Evolutionary conservation across 176 grass and related monocot genomes (phyloP), one percentile per base, ranked within the genome.

Genomic region (Triticum timopheevii): DNA sequence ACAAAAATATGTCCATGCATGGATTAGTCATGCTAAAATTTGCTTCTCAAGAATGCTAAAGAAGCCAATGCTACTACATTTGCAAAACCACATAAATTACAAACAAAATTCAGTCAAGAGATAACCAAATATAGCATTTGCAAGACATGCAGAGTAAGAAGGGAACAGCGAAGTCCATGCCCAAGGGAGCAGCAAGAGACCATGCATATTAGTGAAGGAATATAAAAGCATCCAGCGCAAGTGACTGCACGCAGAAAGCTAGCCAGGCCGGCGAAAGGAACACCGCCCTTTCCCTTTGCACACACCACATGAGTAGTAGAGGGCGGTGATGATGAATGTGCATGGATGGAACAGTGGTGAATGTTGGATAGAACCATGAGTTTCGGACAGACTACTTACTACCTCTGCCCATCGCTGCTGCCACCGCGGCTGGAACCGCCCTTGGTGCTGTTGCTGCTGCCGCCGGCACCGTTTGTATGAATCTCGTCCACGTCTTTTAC

Each of bases 331-430:
- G 66, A 80, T 35, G 59, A 17, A 50, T 85, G 77, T 85, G 77
- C 68, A 85, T 87, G 59, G 81, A 87, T 87, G 76, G 34, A 91
- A 77, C 36, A 85, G 44, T 87, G 11, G 30, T 31, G 0, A 31
- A 31, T 31, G 30, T 31, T 31, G 30, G 30, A 31, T 42, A 31
- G 40, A 66, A 79, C 15, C 45, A 73, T 45, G 24, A 80, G 35
- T 73, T 34, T 69, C 22, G n/a, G 65, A 80, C 4, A 79, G 47
- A 50, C 15, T 50, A 12, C 30, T 84, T 84, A 85, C 70, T 82
- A 88, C 90, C 86, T 91, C 62, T 72, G 12, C 61, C 52, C 76
- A 40, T 40, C 16, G 66, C n/a, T 66, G 49, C 73, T 70, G 73
- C 73, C 25, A 19, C 49, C 15, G 10, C 49, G 64, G 4, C 8